phyloP scores from a whole-genome alignment of 2,329 filamentous ascomycete genomes.

The Nemania sp. region DNA sequence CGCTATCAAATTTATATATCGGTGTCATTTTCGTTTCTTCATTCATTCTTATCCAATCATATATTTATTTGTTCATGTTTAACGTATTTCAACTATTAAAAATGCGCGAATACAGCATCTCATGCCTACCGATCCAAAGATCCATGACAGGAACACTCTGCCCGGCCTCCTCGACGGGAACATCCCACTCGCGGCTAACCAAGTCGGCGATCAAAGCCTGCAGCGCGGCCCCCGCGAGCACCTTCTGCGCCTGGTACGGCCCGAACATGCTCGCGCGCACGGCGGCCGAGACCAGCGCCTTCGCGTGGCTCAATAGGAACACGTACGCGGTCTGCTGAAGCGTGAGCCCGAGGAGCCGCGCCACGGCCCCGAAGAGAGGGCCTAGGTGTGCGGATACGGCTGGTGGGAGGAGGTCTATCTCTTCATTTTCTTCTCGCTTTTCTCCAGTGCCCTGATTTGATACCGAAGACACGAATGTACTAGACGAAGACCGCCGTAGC shows the following conservation, averaged over 20 bases:
- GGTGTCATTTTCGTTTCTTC: too few species aligned
- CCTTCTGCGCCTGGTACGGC: conserved; percentile 76
- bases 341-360: conserved; percentile 61
- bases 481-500: conserved; percentile 8
- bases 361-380: conserved; percentile 71
- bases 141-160: conserved; percentile 79
- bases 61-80: too few species aligned
- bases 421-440: not conserved
- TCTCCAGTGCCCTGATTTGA: not conserved
- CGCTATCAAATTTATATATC: too few species aligned
- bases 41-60: too few species aligned
- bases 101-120: conserved; percentile 81
- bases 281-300: conserved; percentile 74
- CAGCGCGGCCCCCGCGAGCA: conserved; percentile 65
- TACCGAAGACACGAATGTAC: not conserved
- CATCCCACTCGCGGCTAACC: conserved; percentile 61
- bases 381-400: conserved; percentile 66
- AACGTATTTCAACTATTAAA: conserved; percentile 73
- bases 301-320: conserved; percentile 75
- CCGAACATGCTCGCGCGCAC: conserved; percentile 78
- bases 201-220: conserved; percentile 60
- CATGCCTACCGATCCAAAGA: conserved; percentile 81
- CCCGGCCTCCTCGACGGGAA: conserved; percentile 67
- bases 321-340: conserved; percentile 70
- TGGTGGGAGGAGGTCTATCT: conserved; percentile 43